A percentile compares a stretch with the other conserved stretches of the same genome.
phyloP scores from a whole-genome alignment of 257 asterid genomes.

The Solanum habrochaites region DNA sequence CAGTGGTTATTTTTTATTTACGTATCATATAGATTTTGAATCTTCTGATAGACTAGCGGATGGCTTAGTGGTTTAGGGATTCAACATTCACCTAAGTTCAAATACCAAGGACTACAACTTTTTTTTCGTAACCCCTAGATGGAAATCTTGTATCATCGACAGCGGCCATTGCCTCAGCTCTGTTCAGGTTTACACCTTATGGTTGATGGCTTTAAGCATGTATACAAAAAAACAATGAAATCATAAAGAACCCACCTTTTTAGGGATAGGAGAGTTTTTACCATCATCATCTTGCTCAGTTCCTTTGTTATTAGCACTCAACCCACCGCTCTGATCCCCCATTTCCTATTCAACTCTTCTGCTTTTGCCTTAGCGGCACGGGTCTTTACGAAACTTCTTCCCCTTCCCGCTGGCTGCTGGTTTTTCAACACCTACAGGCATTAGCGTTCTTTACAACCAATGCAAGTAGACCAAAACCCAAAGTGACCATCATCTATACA shows the following conservation, averaged over 20 bases:
- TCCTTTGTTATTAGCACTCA: constrained; percentile 25
- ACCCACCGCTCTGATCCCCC: constrained; percentile 29
- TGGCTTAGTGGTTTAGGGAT: neutral
- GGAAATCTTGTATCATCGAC: neutral
- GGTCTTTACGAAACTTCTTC: neutral
- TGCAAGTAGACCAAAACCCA: neutral
- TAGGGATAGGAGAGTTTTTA: constrained; percentile 16
- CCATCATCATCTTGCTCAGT: constrained; percentile 19
- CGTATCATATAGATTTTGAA: neutral
- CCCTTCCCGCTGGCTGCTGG: neutral
- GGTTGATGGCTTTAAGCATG: neutral
- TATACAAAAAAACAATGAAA: neutral
- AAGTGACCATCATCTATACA: neutral
- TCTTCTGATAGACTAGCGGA: neutral
- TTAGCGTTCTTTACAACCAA: constrained; percentile 1
- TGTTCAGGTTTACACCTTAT: neutral
- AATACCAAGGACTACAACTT: neutral
- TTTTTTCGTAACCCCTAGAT: neutral
- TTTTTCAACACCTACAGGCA: neutral
- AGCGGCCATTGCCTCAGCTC: neutral
- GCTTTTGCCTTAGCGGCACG: neutral
- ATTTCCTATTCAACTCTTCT: neutral
- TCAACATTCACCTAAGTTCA: neutral
- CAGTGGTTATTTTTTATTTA: neutral
- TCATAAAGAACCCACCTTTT: constrained; percentile 7